Base-by-base conservation (phyloP, 106 monocot genomes). In the Allium cepa region DNA sequence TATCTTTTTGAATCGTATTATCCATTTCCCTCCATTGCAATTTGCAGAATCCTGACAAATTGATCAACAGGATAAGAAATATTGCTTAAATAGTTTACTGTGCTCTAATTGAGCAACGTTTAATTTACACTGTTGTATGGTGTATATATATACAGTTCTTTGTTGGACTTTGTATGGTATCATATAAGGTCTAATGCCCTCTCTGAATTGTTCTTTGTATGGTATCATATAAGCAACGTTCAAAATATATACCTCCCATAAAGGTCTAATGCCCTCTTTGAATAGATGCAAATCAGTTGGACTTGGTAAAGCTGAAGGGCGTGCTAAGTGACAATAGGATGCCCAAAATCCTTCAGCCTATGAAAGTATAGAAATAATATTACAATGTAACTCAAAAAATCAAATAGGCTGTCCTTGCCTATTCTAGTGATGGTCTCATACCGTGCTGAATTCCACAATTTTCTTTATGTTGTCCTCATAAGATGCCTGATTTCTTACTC, bases 381-480 rank as follows among this genome's bases (percentile, higher is more conserved):
- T 58, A 59, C 17, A 17, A 56, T 51, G 22, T 14, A 48, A 36
- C 18, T 59, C 17, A 47, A 11, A 7, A 17, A 18, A 51, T 17
- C 11, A 11, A 7, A 26, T 10, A 11, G 11, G 46, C 11, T 17
- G 11, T 53, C 17, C 59, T 49, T 9, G 56, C 1, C 9, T 47
- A 58, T 17, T 47, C 18, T 7, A 59, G 10, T 27, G 47, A 18
- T 22, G 18, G 49, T 59, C 73, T 47, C 77, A 27, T 87, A 97
- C 96, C 57, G 96, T 97, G 64, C 88, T 97, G 68, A 97, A 92
- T 17, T 97, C 92, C 4, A 92, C 78, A 53, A 92, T 86, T 64
- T 84, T 97, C 84, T 89, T 97, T 60, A 92, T 92, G 72, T 97
- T 97, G 67, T 97, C 96, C 72, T 97, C 92, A 57, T 97, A 97